Evolutionary conservation across 495 filamentous ascomycete species (phyloP).

Genomic region (Penicillium coffeae): DNA sequence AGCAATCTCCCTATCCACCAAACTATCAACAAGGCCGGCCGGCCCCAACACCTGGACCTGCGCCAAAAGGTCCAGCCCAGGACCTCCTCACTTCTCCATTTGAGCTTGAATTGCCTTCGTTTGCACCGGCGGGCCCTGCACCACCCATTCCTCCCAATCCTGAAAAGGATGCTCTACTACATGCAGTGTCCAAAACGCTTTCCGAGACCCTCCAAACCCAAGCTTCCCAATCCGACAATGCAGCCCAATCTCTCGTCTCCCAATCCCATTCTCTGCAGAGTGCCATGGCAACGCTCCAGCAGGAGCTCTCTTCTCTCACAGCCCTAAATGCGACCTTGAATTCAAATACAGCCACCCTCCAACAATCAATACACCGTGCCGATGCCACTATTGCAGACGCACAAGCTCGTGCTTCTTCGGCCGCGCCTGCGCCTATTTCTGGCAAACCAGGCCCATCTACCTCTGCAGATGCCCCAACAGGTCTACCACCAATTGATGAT

Average conservation of each 20-base stretch:
- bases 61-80: constrained; percentile 47
- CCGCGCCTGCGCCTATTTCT: constrained; percentile 26
- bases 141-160: constrained; percentile 94
- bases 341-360: constrained; percentile 74
- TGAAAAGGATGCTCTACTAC: constrained; percentile 86
- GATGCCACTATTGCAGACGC: constrained; percentile 72
- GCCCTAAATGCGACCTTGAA: constrained; percentile 64
- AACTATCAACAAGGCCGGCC: constrained; percentile 7
- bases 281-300: constrained; percentile 61
- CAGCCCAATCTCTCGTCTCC: constrained; percentile 67
- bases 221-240: constrained; percentile 61
- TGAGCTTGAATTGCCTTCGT: constrained; percentile 58
- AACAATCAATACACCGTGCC: constrained; percentile 70
- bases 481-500: constrained; percentile 74
- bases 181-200: constrained; percentile 68
- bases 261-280: constrained; percentile 74
- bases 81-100: constrained; percentile 72
- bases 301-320: constrained; percentile 66
- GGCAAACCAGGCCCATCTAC: constrained; percentile 7
- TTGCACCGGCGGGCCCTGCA: constrained; percentile 53
- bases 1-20: constrained; percentile 16
- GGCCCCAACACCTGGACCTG: constrained; percentile 27
- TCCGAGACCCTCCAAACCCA: constrained; percentile 60
- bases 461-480: constrained; percentile 20
- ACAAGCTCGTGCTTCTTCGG: constrained; percentile 41